phyloP scores from a whole-genome alignment of 768 basidiomycete species.

The Rhodotorula diobovata region DNA sequence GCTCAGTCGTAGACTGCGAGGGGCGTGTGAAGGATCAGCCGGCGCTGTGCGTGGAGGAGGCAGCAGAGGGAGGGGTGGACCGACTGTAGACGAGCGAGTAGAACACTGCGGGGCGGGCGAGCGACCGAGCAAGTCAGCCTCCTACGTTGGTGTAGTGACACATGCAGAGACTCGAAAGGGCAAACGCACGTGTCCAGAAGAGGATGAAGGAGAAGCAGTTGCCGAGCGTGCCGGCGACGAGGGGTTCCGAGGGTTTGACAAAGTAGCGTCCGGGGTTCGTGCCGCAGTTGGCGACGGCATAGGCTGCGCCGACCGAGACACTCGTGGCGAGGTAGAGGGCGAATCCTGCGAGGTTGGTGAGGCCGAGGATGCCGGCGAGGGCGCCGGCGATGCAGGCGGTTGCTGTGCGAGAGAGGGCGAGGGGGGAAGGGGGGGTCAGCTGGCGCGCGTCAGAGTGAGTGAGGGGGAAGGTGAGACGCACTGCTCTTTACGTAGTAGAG shows the following conservation, averaged over 20 bases:
- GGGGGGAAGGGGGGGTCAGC: background rate
- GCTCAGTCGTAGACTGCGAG: constrained; percentile 11
- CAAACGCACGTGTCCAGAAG: constrained; percentile 25
- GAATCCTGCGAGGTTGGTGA: constrained; percentile 34
- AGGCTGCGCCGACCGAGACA: constrained; percentile 15
- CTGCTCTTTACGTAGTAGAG: constrained; percentile 39
- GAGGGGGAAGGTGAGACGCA: background rate
- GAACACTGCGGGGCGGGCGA: constrained; percentile 7
- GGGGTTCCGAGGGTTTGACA: constrained; percentile 6
- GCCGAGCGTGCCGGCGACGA: constrained; percentile 9
- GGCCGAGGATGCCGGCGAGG: constrained; percentile 31
- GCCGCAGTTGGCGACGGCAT: constrained; percentile 2
- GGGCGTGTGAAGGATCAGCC: background rate
- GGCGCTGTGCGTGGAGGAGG: background rate
- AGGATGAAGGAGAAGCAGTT: constrained; percentile 29
- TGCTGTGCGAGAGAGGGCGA: constrained; percentile 1
- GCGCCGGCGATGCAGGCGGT: constrained; percentile 31
- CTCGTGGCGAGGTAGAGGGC: constrained; percentile 25
- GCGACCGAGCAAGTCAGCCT: background rate
- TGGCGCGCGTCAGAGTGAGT: background rate
- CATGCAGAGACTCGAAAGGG: background rate
- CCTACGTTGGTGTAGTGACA: fast-evolving
- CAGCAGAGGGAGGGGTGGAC: background rate
- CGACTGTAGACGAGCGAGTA: constrained; percentile 25
- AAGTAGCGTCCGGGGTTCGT: constrained; percentile 6